A percentile compares a stretch with the other conserved stretches of the same genome.
These are phyloP conservation scores for Ceratobasidium sp. DNA, from an alignment of 1,284 basidiomycete species.

Conservation along the genomic window DNA sequence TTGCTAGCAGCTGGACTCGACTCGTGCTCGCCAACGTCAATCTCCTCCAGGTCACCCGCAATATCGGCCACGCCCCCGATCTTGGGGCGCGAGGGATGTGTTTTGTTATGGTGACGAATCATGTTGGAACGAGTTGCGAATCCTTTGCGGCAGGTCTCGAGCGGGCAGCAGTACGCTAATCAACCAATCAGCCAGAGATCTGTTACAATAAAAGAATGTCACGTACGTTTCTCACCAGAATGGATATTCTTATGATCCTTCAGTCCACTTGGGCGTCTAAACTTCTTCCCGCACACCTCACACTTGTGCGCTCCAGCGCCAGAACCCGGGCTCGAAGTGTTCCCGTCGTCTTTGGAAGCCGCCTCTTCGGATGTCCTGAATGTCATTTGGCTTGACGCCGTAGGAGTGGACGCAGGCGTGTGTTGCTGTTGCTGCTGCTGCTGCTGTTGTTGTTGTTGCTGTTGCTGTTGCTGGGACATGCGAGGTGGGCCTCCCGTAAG, in stretches of 20 bases:
- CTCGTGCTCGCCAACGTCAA: constrained; percentile 4
- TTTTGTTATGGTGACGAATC: constrained; percentile 39
- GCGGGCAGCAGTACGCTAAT: constrained; percentile 35
- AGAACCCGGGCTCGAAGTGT: background rate
- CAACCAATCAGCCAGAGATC: background rate
- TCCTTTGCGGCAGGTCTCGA: constrained; percentile 37
- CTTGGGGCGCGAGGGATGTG: constrained; percentile 31
- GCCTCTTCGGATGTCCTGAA: background rate
- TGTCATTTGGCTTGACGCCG: background rate
- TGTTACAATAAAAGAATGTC: background rate
- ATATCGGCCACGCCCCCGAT: constrained; percentile 39
- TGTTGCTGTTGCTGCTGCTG: constrained; percentile 8
- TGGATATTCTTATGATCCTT: constrained; percentile 40
- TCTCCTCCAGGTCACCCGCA: background rate
- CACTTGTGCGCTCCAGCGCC: constrained; percentile 34
- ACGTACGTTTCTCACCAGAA: constrained; percentile 38
- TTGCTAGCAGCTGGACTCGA: constrained; percentile 6
- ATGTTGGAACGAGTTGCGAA: constrained; percentile 39
- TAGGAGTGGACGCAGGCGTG: constrained; percentile 1
- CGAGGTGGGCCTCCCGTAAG: background rate
- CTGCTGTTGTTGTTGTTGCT: background rate
- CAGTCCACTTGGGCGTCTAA: constrained; percentile 29
- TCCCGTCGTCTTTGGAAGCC: constrained; percentile 3
- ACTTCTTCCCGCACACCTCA: constrained; percentile 35
- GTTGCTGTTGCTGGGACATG: background rate